Evolutionary conservation across 139 green algal genomes (phyloP).

Genomic region (Penium margaritaceum): DNA sequence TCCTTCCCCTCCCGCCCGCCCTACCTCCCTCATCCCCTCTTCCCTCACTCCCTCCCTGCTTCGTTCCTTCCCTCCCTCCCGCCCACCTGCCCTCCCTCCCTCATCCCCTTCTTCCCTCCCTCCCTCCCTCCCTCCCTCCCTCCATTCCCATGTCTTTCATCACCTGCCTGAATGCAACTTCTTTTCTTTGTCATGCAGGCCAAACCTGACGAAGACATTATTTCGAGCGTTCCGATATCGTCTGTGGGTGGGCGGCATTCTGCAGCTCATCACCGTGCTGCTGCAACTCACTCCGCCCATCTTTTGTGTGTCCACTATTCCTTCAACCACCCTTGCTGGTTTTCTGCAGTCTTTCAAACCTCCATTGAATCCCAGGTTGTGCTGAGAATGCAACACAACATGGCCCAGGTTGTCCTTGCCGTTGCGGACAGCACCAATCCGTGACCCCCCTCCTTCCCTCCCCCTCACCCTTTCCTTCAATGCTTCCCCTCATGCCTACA

Average conservation of each 20-base stretch:
- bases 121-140: background rate
- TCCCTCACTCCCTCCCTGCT: background rate
- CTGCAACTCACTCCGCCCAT: conserved; percentile 34
- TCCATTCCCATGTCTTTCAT: background rate
- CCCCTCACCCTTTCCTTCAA: background rate
- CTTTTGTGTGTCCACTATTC: conserved; percentile 17
- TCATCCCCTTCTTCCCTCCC: background rate
- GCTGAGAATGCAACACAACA: background rate
- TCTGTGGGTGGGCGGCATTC: conserved; percentile 11
- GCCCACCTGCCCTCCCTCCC: background rate
- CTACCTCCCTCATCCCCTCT: background rate
- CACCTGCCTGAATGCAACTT: background rate
- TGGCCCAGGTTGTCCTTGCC: background rate
- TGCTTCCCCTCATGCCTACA: background rate
- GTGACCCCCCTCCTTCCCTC: background rate
- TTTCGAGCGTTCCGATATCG: conserved; percentile 13
- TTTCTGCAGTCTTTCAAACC: background rate
- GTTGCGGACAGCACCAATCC: background rate
- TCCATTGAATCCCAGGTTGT: background rate
- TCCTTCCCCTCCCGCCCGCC: background rate
- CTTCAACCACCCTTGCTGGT: background rate
- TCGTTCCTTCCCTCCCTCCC: background rate
- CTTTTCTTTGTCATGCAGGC: background rate
- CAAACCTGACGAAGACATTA: conserved; percentile 16
- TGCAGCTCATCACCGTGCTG: conserved; percentile 25